Evolutionary conservation across 2,329 filamentous ascomycete species (phyloP).

Genomic region (Elsinoe batatas): DNA sequence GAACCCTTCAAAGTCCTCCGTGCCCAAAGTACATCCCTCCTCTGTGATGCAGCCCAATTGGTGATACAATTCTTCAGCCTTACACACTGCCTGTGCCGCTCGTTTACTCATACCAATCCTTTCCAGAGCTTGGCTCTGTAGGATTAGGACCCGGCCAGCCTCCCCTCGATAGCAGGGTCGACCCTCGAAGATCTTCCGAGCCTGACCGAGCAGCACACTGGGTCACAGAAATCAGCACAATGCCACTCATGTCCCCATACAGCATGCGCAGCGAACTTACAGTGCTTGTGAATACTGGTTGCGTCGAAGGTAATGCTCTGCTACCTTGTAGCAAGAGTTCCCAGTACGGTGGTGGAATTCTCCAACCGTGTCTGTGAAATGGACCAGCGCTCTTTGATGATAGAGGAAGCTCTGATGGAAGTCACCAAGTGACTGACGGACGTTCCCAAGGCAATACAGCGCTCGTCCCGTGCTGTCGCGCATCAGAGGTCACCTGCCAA

Average conservation of each 20-base stretch:
- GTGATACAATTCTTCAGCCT: too few relatives aligned
- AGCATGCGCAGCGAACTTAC: background rate
- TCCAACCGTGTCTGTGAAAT: background rate
- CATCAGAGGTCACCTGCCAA: background rate
- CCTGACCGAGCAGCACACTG: background rate
- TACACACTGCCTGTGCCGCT: too few relatives aligned
- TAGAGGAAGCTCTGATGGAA: background rate
- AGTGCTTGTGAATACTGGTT: background rate
- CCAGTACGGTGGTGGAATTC: background rate
- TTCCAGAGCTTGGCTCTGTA: background rate
- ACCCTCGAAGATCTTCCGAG: background rate
- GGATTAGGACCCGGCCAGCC: background rate
- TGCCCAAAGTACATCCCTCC: background rate
- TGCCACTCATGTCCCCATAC: too few relatives aligned
- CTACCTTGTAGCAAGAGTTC: background rate
- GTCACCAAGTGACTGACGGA: background rate
- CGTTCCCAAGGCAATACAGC: background rate
- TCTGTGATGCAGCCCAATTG: background rate
- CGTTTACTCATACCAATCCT: background rate
- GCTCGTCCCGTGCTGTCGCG: background rate
- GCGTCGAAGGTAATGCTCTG: background rate
- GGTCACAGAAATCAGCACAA: background rate
- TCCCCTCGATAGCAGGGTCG: background rate
- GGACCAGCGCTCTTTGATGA: background rate
- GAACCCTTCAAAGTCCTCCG: background rate